Percentiles rank a stretch among this genome's conserved stretches.
Conservation (phyloP, 2,329 filamentous ascomycete genomes). For the Aschersonia sp. region DNA sequence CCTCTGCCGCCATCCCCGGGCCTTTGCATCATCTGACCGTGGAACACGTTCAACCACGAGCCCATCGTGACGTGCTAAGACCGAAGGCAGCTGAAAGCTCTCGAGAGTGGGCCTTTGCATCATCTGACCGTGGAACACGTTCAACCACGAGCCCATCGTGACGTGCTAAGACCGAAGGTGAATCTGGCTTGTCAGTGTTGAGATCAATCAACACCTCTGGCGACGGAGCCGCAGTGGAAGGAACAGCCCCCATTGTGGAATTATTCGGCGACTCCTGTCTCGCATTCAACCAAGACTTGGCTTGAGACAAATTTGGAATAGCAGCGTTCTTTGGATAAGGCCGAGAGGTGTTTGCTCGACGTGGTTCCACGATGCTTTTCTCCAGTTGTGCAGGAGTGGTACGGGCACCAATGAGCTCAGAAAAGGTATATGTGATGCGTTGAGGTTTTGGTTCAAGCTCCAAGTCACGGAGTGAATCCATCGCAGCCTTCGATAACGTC, state of each 20-base stretch:
- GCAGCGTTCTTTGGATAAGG: too few relatives aligned
- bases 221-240: too few relatives aligned
- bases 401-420: conserved; percentile 1
- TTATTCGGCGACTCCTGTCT: too few relatives aligned
- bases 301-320: too few relatives aligned
- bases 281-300: too few relatives aligned
- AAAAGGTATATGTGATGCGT: conserved; percentile 1
- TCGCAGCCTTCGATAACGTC: neutral
- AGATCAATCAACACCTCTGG: too few relatives aligned
- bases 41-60: conserved; percentile 1
- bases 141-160: conserved; percentile 6
- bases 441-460: neutral
- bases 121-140: neutral
- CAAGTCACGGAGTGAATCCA: neutral
- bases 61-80: conserved; percentile 8
- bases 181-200: too few relatives aligned
- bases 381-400: too few relatives aligned
- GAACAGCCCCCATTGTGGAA: too few relatives aligned
- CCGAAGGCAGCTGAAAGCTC: neutral
- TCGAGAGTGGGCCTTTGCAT: neutral
- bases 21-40: too few relatives aligned
- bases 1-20: too few relatives aligned
- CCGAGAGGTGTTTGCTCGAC: neutral
- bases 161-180: conserved; percentile 5
- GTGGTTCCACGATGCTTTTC: neutral